Percentiles rank a stretch among this genome's conserved stretches.
These are phyloP conservation scores for Beauveria caledonica DNA, from an alignment of 2,329 filamentous ascomycete species.

Conservation along the genomic window DNA sequence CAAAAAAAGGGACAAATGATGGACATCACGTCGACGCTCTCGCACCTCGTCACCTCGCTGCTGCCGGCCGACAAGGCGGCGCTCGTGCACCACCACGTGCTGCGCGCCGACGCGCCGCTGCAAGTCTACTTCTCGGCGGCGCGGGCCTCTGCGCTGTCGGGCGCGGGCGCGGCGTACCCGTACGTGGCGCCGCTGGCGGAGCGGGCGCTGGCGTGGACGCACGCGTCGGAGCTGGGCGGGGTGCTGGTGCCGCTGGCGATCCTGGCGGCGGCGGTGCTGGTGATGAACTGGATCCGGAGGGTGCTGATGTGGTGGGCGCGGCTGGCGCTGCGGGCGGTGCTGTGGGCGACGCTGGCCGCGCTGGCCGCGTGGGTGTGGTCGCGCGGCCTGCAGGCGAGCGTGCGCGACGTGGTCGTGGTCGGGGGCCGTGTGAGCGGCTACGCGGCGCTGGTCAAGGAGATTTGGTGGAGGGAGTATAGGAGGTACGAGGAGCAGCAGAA, in stretches of 20 bases:
- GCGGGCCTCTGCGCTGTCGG: constrained; percentile 20
- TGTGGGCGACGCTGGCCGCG: constrained; percentile 54
- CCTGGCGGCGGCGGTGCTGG: constrained; percentile 48
- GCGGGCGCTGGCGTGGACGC: constrained; percentile 25
- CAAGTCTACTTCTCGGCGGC: constrained; percentile 31
- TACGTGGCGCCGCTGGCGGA: constrained; percentile 36
- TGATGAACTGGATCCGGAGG: constrained; percentile 64
- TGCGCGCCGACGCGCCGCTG: constrained; percentile 37
- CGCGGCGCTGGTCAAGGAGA: constrained; percentile 38
- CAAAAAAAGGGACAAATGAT: constrained; percentile 16
- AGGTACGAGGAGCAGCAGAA: constrained; percentile 43
- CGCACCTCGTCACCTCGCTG: constrained; percentile 30
- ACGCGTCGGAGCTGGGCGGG: constrained; percentile 26
- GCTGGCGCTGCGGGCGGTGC: constrained; percentile 52
- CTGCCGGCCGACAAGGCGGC: constrained; percentile 37
- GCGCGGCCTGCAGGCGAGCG: constrained; percentile 56
- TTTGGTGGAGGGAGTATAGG: constrained; percentile 51
- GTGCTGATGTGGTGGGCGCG: constrained; percentile 69
- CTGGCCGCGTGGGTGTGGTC: constrained; percentile 52
- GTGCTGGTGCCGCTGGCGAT: constrained; percentile 26
- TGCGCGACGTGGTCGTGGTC: constrained; percentile 46
- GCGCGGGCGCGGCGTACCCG: constrained; percentile 28
- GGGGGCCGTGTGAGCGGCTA: constrained; percentile 37
- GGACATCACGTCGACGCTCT: constrained; percentile 22
- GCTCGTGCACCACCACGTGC: constrained; percentile 38